Base-by-base conservation (phyloP, 176 grass and related monocot genomes). In the Avena sativa region DNA sequence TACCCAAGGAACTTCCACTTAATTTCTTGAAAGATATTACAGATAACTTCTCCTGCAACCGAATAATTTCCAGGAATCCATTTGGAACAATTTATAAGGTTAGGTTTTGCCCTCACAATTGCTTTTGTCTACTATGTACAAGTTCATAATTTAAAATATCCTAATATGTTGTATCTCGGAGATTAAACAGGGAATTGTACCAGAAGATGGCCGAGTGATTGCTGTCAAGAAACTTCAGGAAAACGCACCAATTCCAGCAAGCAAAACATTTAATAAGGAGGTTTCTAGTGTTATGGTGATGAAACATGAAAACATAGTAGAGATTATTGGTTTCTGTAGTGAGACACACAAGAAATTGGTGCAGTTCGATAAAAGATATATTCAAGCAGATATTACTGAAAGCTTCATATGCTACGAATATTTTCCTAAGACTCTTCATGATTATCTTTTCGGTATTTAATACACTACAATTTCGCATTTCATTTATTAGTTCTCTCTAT, bases 11-110 rank as follows among this genome's bases (percentile, higher is more conserved):
- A 19, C 51, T 43, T 6, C 3, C 21, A 8, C 44, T 71, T 1
- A 3, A 1, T 19, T 78, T 26, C 10, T 71, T 21, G 72, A 83
- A 44, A 12, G 6, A 12, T 0, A 88, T 88, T 20, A 88, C 73
- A 0, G 16, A 19, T 2, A 20, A 59, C 1, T 88, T 88, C 52
- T 78, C 73, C 8, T 1, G 8, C 8, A 6, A 47, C 8, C 9
- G 0, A 61, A 64, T 60, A 79, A 71, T 83, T 2, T 74, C 80
- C 52, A 43, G 10, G 59, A 81, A 73, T 79, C 36, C 62, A 9
- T 79, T 84, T 83, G 81, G 87, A 3, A 28, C 49, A 70, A 34
- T 88, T 57, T 88, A 83, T 25, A 88, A 88, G 80, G 86, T 88
- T 34, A 17, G 23, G 0, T 25, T 25, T 12, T 12, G 21, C 23